These are phyloP conservation scores for Kregervanrija pseudodelftensis DNA, from an alignment of 805 yeast species.

Conservation along the genomic window DNA sequence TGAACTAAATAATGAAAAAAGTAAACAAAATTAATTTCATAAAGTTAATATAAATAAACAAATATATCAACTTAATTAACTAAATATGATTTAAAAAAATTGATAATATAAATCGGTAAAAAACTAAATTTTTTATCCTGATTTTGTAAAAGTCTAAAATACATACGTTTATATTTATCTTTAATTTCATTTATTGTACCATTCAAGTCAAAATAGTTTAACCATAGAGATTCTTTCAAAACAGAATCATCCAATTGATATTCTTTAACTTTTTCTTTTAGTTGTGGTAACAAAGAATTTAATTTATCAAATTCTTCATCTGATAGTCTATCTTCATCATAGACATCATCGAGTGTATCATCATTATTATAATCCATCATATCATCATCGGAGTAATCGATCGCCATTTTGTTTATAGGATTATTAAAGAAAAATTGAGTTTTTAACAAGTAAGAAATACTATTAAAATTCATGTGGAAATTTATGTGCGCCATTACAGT, in stretches of 20 bases:
- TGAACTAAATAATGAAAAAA: background rate
- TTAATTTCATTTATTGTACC: conserved; percentile 43
- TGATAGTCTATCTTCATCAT: conserved; percentile 31
- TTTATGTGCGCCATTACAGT: too few species aligned
- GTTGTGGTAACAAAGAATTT: conserved; percentile 35
- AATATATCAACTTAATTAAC: too few species aligned
- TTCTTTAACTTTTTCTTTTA: conserved; percentile 31
- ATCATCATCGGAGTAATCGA: conserved; percentile 25
- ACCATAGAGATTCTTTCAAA: conserved; percentile 53
- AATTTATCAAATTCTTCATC: conserved; percentile 36
- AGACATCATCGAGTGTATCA: conserved; percentile 21
- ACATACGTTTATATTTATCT: conserved; percentile 24
- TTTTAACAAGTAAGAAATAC: too few species aligned
- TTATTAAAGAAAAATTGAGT: too few species aligned
- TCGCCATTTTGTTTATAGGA: too few species aligned
- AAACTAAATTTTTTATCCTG: too few species aligned
- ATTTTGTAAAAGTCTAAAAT: background rate
- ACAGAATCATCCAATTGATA: conserved; percentile 43
- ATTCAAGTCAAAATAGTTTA: conserved; percentile 48
- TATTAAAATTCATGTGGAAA: too few species aligned
- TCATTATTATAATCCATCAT: conserved; percentile 12
- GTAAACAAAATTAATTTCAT: background rate
- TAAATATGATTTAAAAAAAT: too few species aligned
- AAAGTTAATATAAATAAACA: too few species aligned
- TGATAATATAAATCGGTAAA: too few species aligned